A percentile compares a stretch with the other conserved stretches of the same genome.
phyloP scores from a whole-genome alignment of 139 green algal genomes.

The Coelastrella sp. region DNA sequence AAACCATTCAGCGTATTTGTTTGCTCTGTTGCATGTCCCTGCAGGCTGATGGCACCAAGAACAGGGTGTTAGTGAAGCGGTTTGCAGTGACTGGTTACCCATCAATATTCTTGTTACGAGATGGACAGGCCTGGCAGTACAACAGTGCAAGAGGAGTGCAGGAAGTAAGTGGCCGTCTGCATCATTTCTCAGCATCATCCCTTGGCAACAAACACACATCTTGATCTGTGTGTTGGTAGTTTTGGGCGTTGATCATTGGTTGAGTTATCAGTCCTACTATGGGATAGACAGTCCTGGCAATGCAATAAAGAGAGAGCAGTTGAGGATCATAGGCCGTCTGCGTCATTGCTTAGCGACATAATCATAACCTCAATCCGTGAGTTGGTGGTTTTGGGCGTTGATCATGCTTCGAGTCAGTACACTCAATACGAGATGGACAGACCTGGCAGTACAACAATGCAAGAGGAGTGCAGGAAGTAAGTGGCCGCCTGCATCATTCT shows the following conservation, averaged over 20 bases:
- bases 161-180: background rate
- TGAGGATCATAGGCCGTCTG: no score
- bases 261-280: no score
- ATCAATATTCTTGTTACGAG: slow-evolving; percentile 54
- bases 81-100: slow-evolving; percentile 55
- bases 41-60: slow-evolving; percentile 55
- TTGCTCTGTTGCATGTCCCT: background rate
- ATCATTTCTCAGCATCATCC: background rate
- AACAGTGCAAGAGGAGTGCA: slow-evolving; percentile 7
- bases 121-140: slow-evolving; percentile 58
- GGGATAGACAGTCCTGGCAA: no score
- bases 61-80: slow-evolving; percentile 52
- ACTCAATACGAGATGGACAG: slow-evolving; percentile 48
- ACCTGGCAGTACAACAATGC: slow-evolving; percentile 55
- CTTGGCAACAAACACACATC: no score
- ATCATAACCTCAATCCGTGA: no score
- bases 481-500: background rate
- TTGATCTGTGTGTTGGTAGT: no score
- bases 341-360: no score
- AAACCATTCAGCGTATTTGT: no score
- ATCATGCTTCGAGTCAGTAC: no score
- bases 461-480: slow-evolving; percentile 25
- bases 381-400: no score
- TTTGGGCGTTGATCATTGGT: no score
- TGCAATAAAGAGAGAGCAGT: no score